These are phyloP conservation scores for Rostrohypoxylon terebratum DNA, from an alignment of 495 filamentous ascomycete species.

Conservation along the genomic window DNA sequence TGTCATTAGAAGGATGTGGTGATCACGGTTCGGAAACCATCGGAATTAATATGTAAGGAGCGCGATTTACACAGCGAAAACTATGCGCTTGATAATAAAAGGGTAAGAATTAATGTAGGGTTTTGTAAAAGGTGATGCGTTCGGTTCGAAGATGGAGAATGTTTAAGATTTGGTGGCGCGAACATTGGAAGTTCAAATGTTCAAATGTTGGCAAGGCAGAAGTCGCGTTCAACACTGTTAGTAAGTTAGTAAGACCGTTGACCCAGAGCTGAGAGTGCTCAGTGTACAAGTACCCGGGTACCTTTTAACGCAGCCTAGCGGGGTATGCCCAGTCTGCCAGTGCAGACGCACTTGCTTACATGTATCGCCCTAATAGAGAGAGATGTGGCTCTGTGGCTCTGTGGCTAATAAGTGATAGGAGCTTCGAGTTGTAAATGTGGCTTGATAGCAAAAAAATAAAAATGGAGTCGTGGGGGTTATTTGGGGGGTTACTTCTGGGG, in stretches of 20 bases:
- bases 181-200: slow-evolving; percentile 5
- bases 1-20: slow-evolving; percentile 19
- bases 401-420: background rate
- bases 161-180: slow-evolving; percentile 19
- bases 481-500: background rate
- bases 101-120: background rate
- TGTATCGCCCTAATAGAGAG: too few species aligned
- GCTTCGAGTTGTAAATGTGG: background rate
- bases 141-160: background rate
- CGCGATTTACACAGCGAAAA: background rate
- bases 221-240: slow-evolving; percentile 42
- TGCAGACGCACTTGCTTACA: background rate
- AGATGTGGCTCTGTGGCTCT: background rate
- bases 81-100: background rate
- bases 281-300: background rate
- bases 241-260: too few species aligned
- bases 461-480: background rate
- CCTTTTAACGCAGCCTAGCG: background rate
- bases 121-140: background rate
- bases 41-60: background rate
- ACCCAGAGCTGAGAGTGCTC: too few species aligned
- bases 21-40: slow-evolving; percentile 15
- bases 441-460: background rate
- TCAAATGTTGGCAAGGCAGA: background rate
- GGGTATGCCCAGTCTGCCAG: background rate